Base-by-base conservation (phyloP, 768 basidiomycete genomes). In the Rhizopogon vinicolor region DNA sequence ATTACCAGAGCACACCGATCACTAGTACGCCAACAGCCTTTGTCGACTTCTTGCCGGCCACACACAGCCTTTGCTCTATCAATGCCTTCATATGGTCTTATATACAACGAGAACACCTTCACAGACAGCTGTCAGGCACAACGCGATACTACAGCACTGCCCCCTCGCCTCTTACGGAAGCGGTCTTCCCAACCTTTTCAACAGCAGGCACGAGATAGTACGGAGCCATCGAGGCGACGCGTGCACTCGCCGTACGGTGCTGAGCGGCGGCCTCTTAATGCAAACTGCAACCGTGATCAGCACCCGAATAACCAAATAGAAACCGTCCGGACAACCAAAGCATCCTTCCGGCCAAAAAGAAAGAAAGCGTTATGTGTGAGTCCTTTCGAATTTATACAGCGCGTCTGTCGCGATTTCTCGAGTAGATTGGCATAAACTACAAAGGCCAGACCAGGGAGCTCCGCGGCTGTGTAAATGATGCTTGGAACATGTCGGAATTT, bases 381-480 rank as follows among this genome's bases (percentile, higher is more conserved):
- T 37, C 5, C 5, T 16, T 56, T 16, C 2, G 28, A 25, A 1
- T 42, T 40, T 3, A 37, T 18, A 7, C 6, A 19, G 19, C 14
- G 5, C 12, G 33, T 49, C 9, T 25, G 14, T 37, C 35, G 13
- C 13, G 35, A 37, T 37, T 37, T 37, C 10, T 37, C 22, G 22
- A 3, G 3, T 59, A 90, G 89, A 85, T 94, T 62, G 92, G 93
- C 3, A 90, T 94, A 62, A 90, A 90, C 67, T 95, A 95, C 66
- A 68, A 76, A 29, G 85, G 87, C 0, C 80, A 83, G 60, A 68
- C 66, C 14, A 77, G 78, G 14, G 79, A 85, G 62, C 74, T 95
- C 2, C 68, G 73, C 6, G 93, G 93, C 4, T 97, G 93, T 65
- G 87, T 93, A 64, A 95, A 95, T 65, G 93, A 97, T 67, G 93